Evolutionary conservation across 169 alveolate species (phyloP).

Genomic region (Toxoplasma gondii): DNA sequence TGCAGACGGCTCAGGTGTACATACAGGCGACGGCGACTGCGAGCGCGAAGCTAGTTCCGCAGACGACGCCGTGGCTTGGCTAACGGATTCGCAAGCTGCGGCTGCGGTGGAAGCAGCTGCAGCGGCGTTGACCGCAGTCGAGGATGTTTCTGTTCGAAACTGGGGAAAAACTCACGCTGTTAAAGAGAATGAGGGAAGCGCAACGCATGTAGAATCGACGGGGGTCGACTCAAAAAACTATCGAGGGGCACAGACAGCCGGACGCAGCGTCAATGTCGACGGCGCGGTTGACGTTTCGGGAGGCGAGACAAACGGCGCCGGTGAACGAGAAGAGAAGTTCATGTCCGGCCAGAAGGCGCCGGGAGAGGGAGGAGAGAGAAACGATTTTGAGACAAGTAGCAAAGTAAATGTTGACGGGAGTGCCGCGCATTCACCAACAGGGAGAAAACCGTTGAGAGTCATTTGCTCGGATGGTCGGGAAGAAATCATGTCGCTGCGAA

Average conservation of each 20-base stretch:
- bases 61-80: neutral
- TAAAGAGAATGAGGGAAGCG: neutral
- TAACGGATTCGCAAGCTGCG: neutral
- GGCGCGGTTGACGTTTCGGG: no score
- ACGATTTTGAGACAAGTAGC: neutral
- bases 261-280: neutral
- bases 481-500: neutral
- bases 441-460: neutral
- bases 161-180: neutral
- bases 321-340: neutral
- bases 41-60: neutral
- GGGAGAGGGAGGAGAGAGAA: neutral
- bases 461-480: neutral
- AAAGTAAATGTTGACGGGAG: neutral
- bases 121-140: neutral
- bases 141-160: neutral
- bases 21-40: neutral
- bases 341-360: neutral
- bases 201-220: neutral
- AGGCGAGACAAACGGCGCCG: no score
- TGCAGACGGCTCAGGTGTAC: neutral
- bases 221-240: neutral
- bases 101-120: conserved; percentile 2
- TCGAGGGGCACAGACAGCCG: neutral
- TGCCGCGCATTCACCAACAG: neutral